Conservation (phyloP, 345 rosid species). For the Balakata baccata region DNA sequence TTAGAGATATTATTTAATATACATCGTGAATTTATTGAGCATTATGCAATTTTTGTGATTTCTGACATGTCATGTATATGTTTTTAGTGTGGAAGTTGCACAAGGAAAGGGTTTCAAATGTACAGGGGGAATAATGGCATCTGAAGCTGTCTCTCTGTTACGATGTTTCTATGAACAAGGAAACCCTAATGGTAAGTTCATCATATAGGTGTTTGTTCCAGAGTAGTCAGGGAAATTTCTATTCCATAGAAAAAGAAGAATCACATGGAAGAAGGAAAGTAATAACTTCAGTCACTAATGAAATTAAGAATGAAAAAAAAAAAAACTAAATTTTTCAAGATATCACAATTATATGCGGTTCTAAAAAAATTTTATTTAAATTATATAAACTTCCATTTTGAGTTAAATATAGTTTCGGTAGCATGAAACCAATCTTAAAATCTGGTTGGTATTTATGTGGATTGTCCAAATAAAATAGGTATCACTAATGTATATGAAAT, state of each 20-base stretch:
- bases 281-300: neutral
- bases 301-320: neutral
- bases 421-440: too few species aligned
- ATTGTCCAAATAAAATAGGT: too few species aligned
- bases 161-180: slow-evolving; percentile 80
- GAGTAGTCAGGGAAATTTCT: neutral
- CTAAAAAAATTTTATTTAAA: too few species aligned
- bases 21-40: neutral
- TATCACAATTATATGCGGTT: too few species aligned
- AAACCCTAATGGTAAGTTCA: slow-evolving; percentile 68
- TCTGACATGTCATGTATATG: neutral
- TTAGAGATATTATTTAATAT: neutral
- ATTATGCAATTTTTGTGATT: slow-evolving; percentile 9
- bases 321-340: too few species aligned
- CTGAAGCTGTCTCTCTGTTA: slow-evolving; percentile 63
- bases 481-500: too few species aligned
- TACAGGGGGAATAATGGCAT: slow-evolving; percentile 69
- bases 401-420: too few species aligned
- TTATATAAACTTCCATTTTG: too few species aligned
- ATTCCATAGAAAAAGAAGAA: neutral
- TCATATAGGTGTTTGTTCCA: neutral
- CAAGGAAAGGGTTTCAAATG: slow-evolving; percentile 48
- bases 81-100: slow-evolving; percentile 30
- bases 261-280: neutral
- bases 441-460: too few species aligned